Percentiles rank a stretch among this genome's conserved stretches.
These are phyloP conservation scores for Chaetothyriales sp. DNA, from an alignment of 2,329 filamentous ascomycete genomes.

Conservation along the genomic window DNA sequence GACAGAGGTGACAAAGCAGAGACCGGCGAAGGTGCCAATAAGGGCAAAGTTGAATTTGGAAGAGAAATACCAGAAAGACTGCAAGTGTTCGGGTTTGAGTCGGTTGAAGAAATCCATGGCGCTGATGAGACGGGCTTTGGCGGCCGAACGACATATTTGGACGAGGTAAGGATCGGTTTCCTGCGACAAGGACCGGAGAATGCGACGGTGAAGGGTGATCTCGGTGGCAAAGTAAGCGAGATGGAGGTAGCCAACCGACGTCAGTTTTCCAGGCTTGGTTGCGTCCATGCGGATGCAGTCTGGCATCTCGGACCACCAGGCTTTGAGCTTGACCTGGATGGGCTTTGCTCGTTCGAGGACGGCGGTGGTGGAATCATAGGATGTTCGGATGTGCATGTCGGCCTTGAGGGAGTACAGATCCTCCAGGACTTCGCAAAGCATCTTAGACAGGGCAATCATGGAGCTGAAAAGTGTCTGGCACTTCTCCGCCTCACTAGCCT, in stretches of 20 bases:
- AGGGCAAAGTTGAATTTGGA: slow-evolving; percentile 65
- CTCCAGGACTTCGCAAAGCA: slow-evolving; percentile 38
- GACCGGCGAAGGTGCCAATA: slow-evolving; percentile 75
- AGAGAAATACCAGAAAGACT: slow-evolving; percentile 63
- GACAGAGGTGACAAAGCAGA: slow-evolving; percentile 79
- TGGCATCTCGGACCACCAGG: slow-evolving; percentile 40
- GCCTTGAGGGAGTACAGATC: slow-evolving; percentile 40
- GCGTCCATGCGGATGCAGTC: slow-evolving; percentile 37
- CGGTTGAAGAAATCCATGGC: slow-evolving; percentile 97
- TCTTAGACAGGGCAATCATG: slow-evolving; percentile 39
- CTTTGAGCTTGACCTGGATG: slow-evolving; percentile 38
- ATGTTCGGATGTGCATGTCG: slow-evolving; percentile 12
- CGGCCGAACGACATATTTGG: slow-evolving; percentile 75
- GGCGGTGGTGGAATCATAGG: slow-evolving; percentile 28
- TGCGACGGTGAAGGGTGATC: slow-evolving; percentile 32
- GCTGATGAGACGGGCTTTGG: slow-evolving; percentile 84
- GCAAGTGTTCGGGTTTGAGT: slow-evolving; percentile 69
- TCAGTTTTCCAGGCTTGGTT: slow-evolving; percentile 27
- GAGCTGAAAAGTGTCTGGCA: slow-evolving; percentile 36
- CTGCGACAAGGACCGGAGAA: slow-evolving; percentile 25
- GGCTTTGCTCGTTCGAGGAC: slow-evolving; percentile 41
- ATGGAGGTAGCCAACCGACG: slow-evolving; percentile 31
- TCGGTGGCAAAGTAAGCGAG: slow-evolving; percentile 35
- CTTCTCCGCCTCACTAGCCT: slow-evolving; percentile 25
- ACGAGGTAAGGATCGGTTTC: slow-evolving; percentile 57